Conservation (phyloP, 106 monocot genomes). For the Dactylorhiza incarnata region DNA sequence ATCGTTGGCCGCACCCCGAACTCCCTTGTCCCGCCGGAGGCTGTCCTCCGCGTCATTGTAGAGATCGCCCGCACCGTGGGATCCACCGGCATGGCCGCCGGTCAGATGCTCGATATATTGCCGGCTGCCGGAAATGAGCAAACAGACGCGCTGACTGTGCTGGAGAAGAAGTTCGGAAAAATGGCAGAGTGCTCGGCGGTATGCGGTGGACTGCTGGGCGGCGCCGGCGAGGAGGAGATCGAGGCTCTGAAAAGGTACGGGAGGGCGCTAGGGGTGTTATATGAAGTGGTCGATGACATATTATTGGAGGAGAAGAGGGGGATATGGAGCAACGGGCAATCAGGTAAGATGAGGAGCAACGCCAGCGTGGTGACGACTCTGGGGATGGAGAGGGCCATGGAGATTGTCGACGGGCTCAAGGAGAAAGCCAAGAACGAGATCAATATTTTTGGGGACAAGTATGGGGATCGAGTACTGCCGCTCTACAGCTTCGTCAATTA, state of each 20-base stretch:
- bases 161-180: slow-evolving; percentile 78
- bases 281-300: slow-evolving; percentile 63
- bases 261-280: slow-evolving; percentile 57
- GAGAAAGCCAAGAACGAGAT: slow-evolving; percentile 46
- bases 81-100: slow-evolving; percentile 69
- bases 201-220: slow-evolving; percentile 62
- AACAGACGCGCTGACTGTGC: slow-evolving; percentile 24
- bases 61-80: slow-evolving; percentile 78
- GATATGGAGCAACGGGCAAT: slow-evolving; percentile 13
- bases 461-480: slow-evolving; percentile 53
- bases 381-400: slow-evolving; percentile 56
- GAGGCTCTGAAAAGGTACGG: slow-evolving; percentile 59
- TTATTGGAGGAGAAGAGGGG: slow-evolving; percentile 36
- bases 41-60: slow-evolving; percentile 34
- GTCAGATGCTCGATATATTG: slow-evolving; percentile 61
- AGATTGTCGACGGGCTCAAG: slow-evolving; percentile 50
- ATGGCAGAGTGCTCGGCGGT: slow-evolving; percentile 78
- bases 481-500: slow-evolving; percentile 74
- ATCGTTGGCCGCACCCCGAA: slow-evolving; percentile 34
- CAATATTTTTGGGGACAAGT: slow-evolving; percentile 33
- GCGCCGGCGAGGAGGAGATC: slow-evolving; percentile 44
- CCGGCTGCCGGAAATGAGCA: slow-evolving; percentile 9
- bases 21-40: slow-evolving; percentile 22
- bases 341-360: slow-evolving; percentile 68
- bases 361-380: slow-evolving; percentile 45